Base-by-base conservation (phyloP, 805 yeast species). In the Schizosaccharomyces octosporus region DNA sequence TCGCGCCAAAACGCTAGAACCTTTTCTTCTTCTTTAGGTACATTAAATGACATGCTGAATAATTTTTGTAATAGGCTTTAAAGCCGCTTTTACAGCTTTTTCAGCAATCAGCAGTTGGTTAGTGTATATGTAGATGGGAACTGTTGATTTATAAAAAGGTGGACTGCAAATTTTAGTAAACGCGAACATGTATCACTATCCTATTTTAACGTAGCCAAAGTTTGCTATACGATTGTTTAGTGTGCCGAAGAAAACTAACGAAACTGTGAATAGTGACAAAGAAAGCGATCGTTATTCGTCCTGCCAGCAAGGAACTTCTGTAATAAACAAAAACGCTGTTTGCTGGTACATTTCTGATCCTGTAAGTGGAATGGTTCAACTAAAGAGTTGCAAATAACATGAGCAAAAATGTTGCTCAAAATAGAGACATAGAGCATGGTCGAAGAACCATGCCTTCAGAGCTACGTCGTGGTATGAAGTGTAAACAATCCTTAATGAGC, bases 21-120 rank as follows among this genome's bases (percentile, higher is more conserved):
- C 67, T 82, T 81, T 70, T 86, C 95, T 74, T 93, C 99, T 69
- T 88, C 97, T 66, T 75, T 78, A 61, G 97, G 86, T 75, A 93
- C 93, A 61, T 74, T 70, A 76, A 75, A 74, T n/a, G 63, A 59
- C 57, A 51, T 51, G 51, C 51, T 45, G 51, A 45, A 45, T 19
- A 7, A 17, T 9, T 3, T 45, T 45, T 45, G 27, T 24, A 24
- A 24, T 17, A 45, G 51, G 51, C 51, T 19, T 19, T 19, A 15
- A 24, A 45, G 51, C 51, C 27, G 27, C 21, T 45, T 45, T 24
- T 19, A 24, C 51, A 45, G 13, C 21, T 9, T 24, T 13, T 45
- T 24, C 51, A 24, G 24, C 21, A 45, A 45, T 45, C 51, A 24
- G 51, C 27, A 45, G 51, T 19, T 19, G 51, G 21, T 45, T 45